These are phyloP conservation scores for Haplographium delicatum DNA, from an alignment of 495 filamentous ascomycete species.

Conservation along the genomic window DNA sequence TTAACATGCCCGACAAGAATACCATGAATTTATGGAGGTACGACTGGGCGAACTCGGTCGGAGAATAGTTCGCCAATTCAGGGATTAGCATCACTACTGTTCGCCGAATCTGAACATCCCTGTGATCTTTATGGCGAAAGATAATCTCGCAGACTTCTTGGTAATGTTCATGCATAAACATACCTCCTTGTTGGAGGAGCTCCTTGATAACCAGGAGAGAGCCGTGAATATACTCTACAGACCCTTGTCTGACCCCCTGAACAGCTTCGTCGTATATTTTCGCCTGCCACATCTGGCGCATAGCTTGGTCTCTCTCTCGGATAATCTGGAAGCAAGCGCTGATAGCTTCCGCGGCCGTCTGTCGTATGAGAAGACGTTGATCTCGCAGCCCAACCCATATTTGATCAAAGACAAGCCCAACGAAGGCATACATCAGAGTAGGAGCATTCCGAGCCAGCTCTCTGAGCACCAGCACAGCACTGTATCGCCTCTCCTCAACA, in stretches of 20 bases:
- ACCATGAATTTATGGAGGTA: constrained; percentile 97
- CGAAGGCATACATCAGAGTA: constrained; percentile 87
- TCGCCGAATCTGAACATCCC: constrained; percentile 77
- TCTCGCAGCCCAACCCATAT: constrained; percentile 94
- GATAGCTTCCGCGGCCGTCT: constrained; percentile 83
- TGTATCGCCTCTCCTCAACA: constrained; percentile 85
- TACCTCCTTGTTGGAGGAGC: constrained; percentile 84
- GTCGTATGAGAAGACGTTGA: constrained; percentile 81
- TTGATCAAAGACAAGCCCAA: constrained; percentile 83
- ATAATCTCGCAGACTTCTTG: constrained; percentile 86
- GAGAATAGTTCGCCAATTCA: constrained; percentile 86
- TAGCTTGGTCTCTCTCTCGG: constrained; percentile 75
- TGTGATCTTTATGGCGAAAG: constrained; percentile 82
- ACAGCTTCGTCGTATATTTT: constrained; percentile 81
- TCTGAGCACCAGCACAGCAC: constrained; percentile 81
- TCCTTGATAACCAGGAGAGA: constrained; percentile 88
- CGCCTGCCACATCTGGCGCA: constrained; percentile 79
- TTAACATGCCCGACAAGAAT: constrained; percentile 89
- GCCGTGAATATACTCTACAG: constrained; percentile 82
- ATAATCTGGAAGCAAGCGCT: constrained; percentile 94
- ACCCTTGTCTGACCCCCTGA: constrained; percentile 68
- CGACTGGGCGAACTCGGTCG: constrained; percentile 70
- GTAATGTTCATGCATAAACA: constrained; percentile 96
- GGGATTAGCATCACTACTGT: constrained; percentile 88
- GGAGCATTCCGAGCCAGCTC: constrained; percentile 88